Base-by-base conservation (phyloP, 163 green algal species). In the Chlamydomonas reinhardtii region DNA sequence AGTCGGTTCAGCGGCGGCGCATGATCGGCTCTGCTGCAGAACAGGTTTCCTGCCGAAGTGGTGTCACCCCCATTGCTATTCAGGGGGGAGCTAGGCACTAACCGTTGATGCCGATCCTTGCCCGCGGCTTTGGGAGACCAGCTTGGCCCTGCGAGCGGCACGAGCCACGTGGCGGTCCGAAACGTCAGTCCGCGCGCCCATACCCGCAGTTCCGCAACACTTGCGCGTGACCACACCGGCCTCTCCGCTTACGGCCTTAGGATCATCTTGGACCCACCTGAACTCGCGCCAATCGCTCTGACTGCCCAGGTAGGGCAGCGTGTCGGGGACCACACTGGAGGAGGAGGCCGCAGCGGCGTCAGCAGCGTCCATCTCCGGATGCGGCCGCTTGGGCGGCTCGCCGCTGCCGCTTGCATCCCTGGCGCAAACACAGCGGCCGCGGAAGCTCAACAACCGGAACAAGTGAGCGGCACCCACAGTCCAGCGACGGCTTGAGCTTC, bases 221-320 rank as follows among this genome's bases (percentile, higher is more conserved):
- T 22, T 59, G 24, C 6, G n/a, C 20, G 32, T 37, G 25, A 25
- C 62, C 2, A 32, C 37, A 64, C 39, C 22, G 20, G 1, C 35
- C 37, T 22, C 0, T 24, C 39, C 24, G 8, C 2, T 25, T 27
- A 22, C 20, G 2, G 8, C 2, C 1, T 24, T 29, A 34, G 2
- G 27, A 5, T 2, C 25, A 20, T 8, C 25, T 2, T 12, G 2
- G 9, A 5, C 79, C 27, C 37, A 79, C 80, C 80, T 73, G 71
- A 86, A 86, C 59, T 86, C 80, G 2, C 80, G 80, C 80, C 80
- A 86, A 70, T 86, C 80, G 12, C 56, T 31, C 4, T 59, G 6
- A 27, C 70, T 73, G 6, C 70, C 80, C 12, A 86, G 35, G 56
- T 80, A 86, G 14, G 80, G 80, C 34, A 86, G 80, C 17, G 80